Evolutionary conservation across 768 basidiomycete species (phyloP), one percentile per base, ranked within the genome.

Genomic region (Hypholoma sublateritium): DNA sequence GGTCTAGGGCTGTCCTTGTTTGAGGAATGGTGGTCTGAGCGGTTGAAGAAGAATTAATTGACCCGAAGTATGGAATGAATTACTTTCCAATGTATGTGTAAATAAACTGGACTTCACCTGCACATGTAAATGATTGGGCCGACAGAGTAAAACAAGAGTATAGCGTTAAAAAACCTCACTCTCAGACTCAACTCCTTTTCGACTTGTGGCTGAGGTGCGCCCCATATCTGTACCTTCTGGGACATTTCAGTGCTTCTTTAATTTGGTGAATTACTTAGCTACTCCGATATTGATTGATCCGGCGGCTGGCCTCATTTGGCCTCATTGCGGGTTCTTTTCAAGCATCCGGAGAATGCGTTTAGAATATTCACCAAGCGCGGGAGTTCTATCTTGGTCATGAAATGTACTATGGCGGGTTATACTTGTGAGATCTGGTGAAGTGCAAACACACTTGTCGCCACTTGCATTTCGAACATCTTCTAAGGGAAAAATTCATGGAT

Each of bases 1-100:
- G 84, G 84, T 1, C 74, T 91, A 37, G 82, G 79, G 5, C 78
- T 85, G 50, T 80, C 81, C 3, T 71, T 83, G 22, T 97, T 98
- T 67, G 90, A 88, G 67, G 83, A 87, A 59, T 96, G 95, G 93
- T 97, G 93, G 93, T 71, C 71, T 16, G 77, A 67, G 14, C 73
- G 85, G 62, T 64, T 89, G 56, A 68, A 67, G 62, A 65, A 55
- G 53, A 52, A 58, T 2, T 28, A 17, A 17, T 16, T 35, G 17
- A 11, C 16, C 21, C 41, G 5, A 19, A 22, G 24, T 21, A 41
- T 16, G 7, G 39, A 17, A 36, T 45, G 24, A 43, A 19, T 17
- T 19, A 17, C 24, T 21, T 19, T 9, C 12, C 24, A 36, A 48
- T 28, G 22, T 49, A 37, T 55, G 35, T 55, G 28, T 14, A 47